These are phyloP conservation scores for Rhynchosporium secalis DNA, from an alignment of 2,329 filamentous ascomycete species.

Conservation along the genomic window DNA sequence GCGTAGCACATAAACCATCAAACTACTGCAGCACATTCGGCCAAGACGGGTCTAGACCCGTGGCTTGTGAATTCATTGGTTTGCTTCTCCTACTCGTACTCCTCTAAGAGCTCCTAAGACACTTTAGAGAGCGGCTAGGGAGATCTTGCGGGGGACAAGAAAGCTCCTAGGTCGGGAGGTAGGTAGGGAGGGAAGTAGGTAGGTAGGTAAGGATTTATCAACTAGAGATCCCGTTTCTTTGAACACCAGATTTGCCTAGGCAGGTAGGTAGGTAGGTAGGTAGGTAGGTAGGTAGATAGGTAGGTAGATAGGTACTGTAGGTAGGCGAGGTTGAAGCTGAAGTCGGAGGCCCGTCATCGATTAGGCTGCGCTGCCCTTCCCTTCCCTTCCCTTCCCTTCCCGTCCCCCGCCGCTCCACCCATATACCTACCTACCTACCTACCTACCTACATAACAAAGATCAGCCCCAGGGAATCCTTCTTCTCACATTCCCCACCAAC, in stretches of 20 bases:
- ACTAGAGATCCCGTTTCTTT: no score
- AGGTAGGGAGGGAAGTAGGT: no score
- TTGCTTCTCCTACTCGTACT: not conserved
- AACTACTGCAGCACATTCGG: not conserved
- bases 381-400: no score
- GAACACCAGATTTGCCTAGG: not conserved
- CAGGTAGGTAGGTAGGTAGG: not conserved
- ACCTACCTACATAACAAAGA: constrained; percentile 13
- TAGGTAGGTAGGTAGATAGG: not conserved
- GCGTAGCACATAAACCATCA: not conserved
- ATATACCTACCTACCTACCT: no score
- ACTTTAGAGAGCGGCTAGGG: not conserved
- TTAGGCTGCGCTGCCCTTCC: constrained; percentile 6
- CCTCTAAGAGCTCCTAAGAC: no score
- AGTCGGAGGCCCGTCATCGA: constrained; percentile 26
- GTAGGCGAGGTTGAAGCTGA: not conserved
- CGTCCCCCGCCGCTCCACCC: no score
- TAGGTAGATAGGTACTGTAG: no score
- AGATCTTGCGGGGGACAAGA: not conserved
- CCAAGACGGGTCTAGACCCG: not conserved
- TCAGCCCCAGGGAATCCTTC: constrained; percentile 1
- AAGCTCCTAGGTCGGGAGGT: not conserved
- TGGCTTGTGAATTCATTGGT: constrained; percentile 1
- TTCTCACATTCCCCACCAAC: not conserved
- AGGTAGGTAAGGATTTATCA: no score